Percentiles rank a stretch among this genome's conserved stretches.
Evolutionary conservation across 106 monocot genomes (phyloP).

Genomic region (Acorus gramineus): DNA sequence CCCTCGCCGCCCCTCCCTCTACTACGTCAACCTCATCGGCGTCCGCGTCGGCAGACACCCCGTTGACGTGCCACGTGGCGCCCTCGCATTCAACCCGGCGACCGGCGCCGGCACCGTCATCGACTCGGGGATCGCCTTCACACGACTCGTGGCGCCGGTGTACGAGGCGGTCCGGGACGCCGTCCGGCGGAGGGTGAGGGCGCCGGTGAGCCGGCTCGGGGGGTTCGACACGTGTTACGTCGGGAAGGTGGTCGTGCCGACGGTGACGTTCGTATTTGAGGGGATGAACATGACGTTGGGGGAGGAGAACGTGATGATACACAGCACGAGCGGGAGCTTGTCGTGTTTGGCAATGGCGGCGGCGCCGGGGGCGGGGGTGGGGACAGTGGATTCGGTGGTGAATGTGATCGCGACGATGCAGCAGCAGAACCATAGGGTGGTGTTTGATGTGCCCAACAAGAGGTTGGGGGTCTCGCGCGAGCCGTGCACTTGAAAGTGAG

Average conservation of each 20-base stretch:
- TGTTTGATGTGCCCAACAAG: slow-evolving; percentile 59
- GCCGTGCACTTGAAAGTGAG: slow-evolving; percentile 27
- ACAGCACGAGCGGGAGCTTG: slow-evolving; percentile 51
- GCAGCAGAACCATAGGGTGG: slow-evolving; percentile 89
- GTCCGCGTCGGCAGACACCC: slow-evolving; percentile 44
- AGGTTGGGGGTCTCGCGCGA: slow-evolving; percentile 82
- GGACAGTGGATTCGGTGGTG: slow-evolving; percentile 74
- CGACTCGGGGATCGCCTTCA: slow-evolving; percentile 99
- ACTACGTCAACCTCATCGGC: slow-evolving; percentile 71
- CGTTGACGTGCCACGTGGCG: slow-evolving; percentile 28
- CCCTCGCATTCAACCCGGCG: slow-evolving; percentile 53
- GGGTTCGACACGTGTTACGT: slow-evolving; percentile 98
- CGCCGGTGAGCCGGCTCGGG: slow-evolving; percentile 45
- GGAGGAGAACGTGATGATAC: slow-evolving; percentile 68
- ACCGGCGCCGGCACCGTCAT: slow-evolving; percentile 84
- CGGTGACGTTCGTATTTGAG: slow-evolving; percentile 50
- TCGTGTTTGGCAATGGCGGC: slow-evolving; percentile 50
- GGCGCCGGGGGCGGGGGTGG: slow-evolving; percentile 26
- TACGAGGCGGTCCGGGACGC: slow-evolving; percentile 66
- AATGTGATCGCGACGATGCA: slow-evolving; percentile 94
- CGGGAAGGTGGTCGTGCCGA: slow-evolving; percentile 35
- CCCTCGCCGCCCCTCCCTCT: slow-evolving; percentile 70
- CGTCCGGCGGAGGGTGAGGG: slow-evolving; percentile 47
- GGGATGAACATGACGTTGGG: slow-evolving; percentile 80
- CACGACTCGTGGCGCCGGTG: slow-evolving; percentile 56